phyloP scores from a whole-genome alignment of 345 rosid species.

The Lumnitzera littorea region DNA sequence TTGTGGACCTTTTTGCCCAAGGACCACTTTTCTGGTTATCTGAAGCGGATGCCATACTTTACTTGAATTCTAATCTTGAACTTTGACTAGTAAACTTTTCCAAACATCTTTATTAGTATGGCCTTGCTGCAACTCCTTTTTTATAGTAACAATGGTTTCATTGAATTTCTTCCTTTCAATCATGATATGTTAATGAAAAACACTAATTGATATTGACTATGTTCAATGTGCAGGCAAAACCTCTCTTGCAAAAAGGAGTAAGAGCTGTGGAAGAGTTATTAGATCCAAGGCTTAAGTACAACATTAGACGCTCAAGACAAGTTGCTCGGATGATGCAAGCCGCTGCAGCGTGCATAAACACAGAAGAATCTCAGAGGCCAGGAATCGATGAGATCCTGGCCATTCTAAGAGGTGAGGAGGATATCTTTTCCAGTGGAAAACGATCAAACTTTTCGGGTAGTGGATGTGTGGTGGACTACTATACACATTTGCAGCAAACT shows the following conservation, averaged over 20 bases:
- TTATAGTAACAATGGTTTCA: no score
- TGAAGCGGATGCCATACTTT: constrained; percentile 1
- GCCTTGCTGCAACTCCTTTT: no score
- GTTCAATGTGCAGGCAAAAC: constrained; percentile 54
- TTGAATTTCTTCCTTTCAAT: no score
- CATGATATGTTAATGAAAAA: neutral
- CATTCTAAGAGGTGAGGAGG: constrained; percentile 55
- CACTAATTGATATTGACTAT: neutral
- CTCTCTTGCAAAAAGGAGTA: constrained; percentile 56
- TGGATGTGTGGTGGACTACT: constrained; percentile 40
- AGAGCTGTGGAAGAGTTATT: constrained; percentile 58
- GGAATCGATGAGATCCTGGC: constrained; percentile 42
- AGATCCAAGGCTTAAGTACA: constrained; percentile 47
- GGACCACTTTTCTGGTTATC: constrained; percentile 3
- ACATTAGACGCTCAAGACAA: constrained; percentile 27
- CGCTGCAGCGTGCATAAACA: constrained; percentile 61
- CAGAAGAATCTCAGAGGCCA: constrained; percentile 71
- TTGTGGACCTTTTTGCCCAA: neutral
- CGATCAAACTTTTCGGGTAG: constrained; percentile 47
- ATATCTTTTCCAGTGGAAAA: constrained; percentile 27
- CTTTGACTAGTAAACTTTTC: no score
- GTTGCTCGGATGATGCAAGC: constrained; percentile 63
- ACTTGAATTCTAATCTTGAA: no score
- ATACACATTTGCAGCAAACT: constrained; percentile 48
- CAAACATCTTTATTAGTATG: no score